phyloP scores from a whole-genome alignment of 345 rosid genomes.

The Populus pruinosa region DNA sequence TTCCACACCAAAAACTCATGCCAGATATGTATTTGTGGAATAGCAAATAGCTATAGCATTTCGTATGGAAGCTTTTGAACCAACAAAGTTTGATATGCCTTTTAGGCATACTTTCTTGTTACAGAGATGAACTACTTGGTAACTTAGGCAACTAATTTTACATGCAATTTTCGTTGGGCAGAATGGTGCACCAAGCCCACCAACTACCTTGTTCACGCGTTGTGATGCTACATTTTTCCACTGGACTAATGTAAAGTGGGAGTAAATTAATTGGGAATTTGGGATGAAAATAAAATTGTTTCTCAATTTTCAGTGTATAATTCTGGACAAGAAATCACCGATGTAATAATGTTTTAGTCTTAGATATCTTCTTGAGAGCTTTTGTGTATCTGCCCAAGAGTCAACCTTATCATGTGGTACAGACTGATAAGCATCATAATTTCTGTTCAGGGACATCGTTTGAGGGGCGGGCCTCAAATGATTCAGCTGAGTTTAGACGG shows the following conservation, averaged over 20 bases:
- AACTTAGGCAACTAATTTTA: neutral
- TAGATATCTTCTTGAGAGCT: neutral
- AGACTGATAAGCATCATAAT: neutral
- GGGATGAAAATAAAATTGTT: neutral
- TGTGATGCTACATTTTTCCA: no score
- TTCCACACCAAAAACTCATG: neutral
- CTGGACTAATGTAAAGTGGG: neutral
- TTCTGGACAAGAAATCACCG: neutral
- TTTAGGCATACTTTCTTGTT: neutral
- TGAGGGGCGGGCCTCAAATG: conserved; percentile 94
- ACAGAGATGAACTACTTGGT: neutral
- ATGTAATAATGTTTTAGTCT: neutral
- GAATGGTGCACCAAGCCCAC: neutral
- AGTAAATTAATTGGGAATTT: neutral
- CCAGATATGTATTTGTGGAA: neutral
- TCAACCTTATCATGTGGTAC: neutral
- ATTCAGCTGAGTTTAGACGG: conserved; percentile 89
- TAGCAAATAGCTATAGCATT: neutral
- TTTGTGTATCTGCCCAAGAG: neutral
- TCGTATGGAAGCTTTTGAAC: neutral
- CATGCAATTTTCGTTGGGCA: neutral
- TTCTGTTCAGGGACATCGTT: conserved; percentile 49
- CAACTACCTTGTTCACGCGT: neutral
- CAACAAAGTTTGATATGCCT: neutral
- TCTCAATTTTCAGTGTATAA: neutral